Evolutionary conservation across 176 grass and related monocot species (phyloP), one percentile per base, ranked within the genome.

Genomic region (Zoysia pacifica): DNA sequence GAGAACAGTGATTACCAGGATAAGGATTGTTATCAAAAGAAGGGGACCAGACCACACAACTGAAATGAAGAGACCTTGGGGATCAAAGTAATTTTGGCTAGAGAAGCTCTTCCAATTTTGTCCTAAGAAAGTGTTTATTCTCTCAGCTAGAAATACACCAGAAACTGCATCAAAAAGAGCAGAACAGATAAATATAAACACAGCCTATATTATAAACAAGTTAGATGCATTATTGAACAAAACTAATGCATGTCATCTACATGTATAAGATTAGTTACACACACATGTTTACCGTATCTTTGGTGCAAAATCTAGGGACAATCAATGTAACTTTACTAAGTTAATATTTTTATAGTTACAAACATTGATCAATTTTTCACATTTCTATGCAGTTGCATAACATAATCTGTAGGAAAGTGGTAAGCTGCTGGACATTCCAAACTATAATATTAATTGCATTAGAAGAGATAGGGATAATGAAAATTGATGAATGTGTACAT

Each of bases 11-110:
- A 81, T 79, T 83, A 97, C 94, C 89, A 94, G 74, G 69, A 94
- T 94, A 65, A 97, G 74, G 55, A 90, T 87, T 6, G 91, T 89
- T 70, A 90, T 86, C 72, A 92, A 6, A 15, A 97, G 82, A 40
- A 94, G 86, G 18, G 94, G 94, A 2, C 94, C 91, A 37, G 94
- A 97, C 94, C 94, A 94, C 68, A 97, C 19, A 1, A 92, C 91
- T 50, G 94, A 97, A 75, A 97, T 85, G 80, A 97, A 97, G 38
- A 94, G 82, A 41, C 94, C 87, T 77, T 92, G 87, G 39, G 85
- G 87, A 75, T 97, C 94, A 80, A 97, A 97, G 76, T 97, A 94
- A 59, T 97, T 97, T 79, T 97, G 94, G 69, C 80, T 87, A 46
- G 91, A 87, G 76, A 97, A 97, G 83, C 87, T 94, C 83, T 87